Evolutionary conservation across 805 yeast genomes (phyloP).

Genomic region (Kodamaea hsintzibuensis): DNA sequence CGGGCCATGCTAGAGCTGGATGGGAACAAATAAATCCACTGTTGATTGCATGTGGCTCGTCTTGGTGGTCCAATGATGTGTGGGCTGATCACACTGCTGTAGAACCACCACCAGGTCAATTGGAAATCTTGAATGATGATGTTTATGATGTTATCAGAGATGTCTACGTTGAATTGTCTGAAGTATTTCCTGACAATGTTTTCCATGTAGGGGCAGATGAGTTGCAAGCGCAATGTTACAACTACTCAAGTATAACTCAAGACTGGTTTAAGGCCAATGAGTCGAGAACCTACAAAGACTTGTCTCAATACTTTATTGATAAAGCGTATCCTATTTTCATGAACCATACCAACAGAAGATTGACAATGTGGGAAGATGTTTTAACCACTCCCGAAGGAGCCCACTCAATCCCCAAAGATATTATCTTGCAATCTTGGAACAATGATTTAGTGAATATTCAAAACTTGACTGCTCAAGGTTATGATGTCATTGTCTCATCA

Average conservation of each 20-base stretch:
- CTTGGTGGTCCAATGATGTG: constrained; percentile 28
- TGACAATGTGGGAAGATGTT: constrained; percentile 46
- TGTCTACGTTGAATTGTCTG: constrained; percentile 34
- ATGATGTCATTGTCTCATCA: constrained; percentile 40
- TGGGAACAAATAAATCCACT: constrained; percentile 33
- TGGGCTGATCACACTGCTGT: constrained; percentile 24
- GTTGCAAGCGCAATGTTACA: constrained; percentile 34
- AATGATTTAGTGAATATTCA: constrained; percentile 21
- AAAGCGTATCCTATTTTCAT: constrained; percentile 33
- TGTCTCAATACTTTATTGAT: constrained; percentile 38
- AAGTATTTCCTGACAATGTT: constrained; percentile 33
- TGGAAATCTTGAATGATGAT: constrained; percentile 31
- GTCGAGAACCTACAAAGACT: constrained; percentile 26
- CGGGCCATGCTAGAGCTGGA: constrained; percentile 44
- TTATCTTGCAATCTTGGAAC: constrained; percentile 39
- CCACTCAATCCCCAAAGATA: constrained; percentile 27
- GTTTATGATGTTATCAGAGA: constrained; percentile 34
- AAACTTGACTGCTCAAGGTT: constrained; percentile 32
- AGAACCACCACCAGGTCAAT: constrained; percentile 45
- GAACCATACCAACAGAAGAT: constrained; percentile 20
- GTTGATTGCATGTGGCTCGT: constrained; percentile 32
- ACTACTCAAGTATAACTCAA: constrained; percentile 23
- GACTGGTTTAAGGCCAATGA: constrained; percentile 30
- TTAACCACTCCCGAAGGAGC: constrained; percentile 24
- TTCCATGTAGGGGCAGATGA: constrained; percentile 47